phyloP scores from a whole-genome alignment of 306 rosid genomes.

The Gleditsia sinensis region DNA sequence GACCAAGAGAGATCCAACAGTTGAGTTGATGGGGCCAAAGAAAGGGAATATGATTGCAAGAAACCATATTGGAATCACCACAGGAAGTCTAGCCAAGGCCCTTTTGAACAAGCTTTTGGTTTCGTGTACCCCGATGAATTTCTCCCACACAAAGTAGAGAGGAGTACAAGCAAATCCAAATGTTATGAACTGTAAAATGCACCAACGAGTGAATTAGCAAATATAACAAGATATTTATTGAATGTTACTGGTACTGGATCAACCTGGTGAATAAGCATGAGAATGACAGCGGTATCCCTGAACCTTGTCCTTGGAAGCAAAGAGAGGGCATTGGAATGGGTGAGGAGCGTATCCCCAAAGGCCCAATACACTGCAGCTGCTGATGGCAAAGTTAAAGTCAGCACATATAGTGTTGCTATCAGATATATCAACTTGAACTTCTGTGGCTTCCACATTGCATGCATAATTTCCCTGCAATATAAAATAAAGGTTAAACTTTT shows the following conservation, averaged over 20 bases:
- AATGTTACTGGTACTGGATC: not conserved
- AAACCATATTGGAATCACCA: slow-evolving; percentile 79
- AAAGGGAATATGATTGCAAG: slow-evolving; percentile 72
- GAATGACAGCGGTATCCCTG: slow-evolving; percentile 62
- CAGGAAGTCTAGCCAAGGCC: slow-evolving; percentile 71
- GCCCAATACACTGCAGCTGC: slow-evolving; percentile 82
- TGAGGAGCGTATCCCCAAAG: slow-evolving; percentile 63
- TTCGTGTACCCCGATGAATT: slow-evolving; percentile 56
- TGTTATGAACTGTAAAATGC: slow-evolving; percentile 59
- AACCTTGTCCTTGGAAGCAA: slow-evolving; percentile 60
- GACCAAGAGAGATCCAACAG: slow-evolving; percentile 78
- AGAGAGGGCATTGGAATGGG: slow-evolving; percentile 68
- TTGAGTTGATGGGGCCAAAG: slow-evolving; percentile 76
- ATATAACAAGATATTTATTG: not conserved
- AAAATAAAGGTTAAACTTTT: too few relatives aligned
- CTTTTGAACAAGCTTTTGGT: slow-evolving; percentile 66
- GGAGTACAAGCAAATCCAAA: slow-evolving; percentile 86
- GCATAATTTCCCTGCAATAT: slow-evolving; percentile 66
- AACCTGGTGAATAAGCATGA: slow-evolving; percentile 83
- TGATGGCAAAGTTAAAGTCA: slow-evolving; percentile 72
- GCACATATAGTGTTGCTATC: slow-evolving; percentile 67
- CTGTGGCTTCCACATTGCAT: slow-evolving; percentile 88
- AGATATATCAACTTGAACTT: slow-evolving; percentile 71
- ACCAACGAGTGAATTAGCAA: too few relatives aligned
- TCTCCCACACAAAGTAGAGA: slow-evolving; percentile 82